These are phyloP conservation scores for Onygenales sp. DNA, from an alignment of 2,329 filamentous ascomycete species.

Conservation along the genomic window DNA sequence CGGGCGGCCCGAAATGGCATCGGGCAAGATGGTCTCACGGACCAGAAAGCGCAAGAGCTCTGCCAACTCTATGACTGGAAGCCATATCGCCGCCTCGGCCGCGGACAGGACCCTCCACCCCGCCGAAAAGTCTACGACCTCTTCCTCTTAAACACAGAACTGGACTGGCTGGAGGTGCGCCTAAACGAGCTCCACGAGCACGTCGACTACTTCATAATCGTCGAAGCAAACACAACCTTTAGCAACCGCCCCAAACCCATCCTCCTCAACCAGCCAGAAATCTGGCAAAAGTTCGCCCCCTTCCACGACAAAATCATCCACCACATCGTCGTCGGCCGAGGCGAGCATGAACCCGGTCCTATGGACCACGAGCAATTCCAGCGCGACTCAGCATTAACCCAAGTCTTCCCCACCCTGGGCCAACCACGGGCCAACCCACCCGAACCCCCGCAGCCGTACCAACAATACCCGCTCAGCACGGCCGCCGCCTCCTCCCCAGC, in stretches of 20 bases:
- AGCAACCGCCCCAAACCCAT: conserved; percentile 45
- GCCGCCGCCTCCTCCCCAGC: not conserved
- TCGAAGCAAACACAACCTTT: conserved; percentile 51
- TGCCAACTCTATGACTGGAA: not conserved
- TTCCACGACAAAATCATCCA: conserved; percentile 55
- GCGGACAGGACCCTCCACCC: not conserved
- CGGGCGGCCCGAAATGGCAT: not conserved
- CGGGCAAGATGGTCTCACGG: not conserved
- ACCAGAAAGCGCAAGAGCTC: not conserved
- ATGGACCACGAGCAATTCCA: conserved; percentile 47
- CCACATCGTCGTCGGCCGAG: conserved; percentile 36
- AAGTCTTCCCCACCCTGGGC: conserved; percentile 43
- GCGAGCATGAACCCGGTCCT: conserved; percentile 13
- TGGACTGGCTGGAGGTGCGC: conserved; percentile 58
- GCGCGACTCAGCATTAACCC: conserved; percentile 49
- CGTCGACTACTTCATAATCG: conserved; percentile 57
- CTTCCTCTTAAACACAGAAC: conserved; percentile 52
- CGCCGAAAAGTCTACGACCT: conserved; percentile 52
- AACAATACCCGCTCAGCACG: not conserved
- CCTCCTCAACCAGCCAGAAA: conserved; percentile 40
- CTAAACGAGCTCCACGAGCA: conserved; percentile 47
- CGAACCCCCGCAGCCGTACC: too few species aligned
- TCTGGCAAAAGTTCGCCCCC: conserved; percentile 42
- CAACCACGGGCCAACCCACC: not conserved
- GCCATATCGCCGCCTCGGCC: not conserved